Conservation (phyloP, 2,329 filamentous ascomycete genomes). For the Colletotrichum tropicicola region DNA sequence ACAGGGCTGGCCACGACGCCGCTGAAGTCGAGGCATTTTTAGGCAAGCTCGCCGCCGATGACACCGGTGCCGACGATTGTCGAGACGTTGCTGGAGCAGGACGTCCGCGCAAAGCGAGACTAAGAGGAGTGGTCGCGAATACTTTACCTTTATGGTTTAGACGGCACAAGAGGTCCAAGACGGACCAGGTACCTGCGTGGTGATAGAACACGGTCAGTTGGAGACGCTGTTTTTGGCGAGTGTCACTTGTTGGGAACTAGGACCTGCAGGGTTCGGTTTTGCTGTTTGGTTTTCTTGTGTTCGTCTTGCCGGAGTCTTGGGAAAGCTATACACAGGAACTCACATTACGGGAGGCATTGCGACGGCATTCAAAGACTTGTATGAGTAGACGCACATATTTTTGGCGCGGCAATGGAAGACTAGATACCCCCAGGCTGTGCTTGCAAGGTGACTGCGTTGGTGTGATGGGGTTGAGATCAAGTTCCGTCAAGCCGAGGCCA, state of each 20-base stretch:
- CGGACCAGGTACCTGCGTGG: too few species aligned
- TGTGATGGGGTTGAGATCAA: neutral
- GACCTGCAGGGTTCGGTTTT: neutral
- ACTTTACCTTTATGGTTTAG: neutral
- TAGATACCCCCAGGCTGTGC: constrained; percentile 21
- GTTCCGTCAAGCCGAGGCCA: neutral
- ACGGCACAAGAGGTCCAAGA: neutral
- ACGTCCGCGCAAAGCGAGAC: neutral
- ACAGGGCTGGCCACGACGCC: constrained; percentile 38
- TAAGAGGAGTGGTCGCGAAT: neutral
- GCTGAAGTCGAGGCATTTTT: constrained; percentile 45
- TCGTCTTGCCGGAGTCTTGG: neutral
- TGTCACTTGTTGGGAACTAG: neutral
- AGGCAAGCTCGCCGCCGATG: constrained; percentile 23
- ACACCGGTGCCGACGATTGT: constrained; percentile 2
- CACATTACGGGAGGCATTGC: constrained; percentile 18
- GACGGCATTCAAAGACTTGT: constrained; percentile 23
- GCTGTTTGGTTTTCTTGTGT: neutral
- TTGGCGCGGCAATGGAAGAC: constrained; percentile 8
- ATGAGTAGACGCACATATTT: constrained; percentile 22
- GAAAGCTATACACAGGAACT: constrained; percentile 5
- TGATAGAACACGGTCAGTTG: too few species aligned
- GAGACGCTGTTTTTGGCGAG: neutral
- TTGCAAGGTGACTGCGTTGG: too few species aligned
- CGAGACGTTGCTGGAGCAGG: neutral